phyloP scores from a whole-genome alignment of 495 filamentous ascomycete genomes.

The Tetracladium marchalianum region DNA sequence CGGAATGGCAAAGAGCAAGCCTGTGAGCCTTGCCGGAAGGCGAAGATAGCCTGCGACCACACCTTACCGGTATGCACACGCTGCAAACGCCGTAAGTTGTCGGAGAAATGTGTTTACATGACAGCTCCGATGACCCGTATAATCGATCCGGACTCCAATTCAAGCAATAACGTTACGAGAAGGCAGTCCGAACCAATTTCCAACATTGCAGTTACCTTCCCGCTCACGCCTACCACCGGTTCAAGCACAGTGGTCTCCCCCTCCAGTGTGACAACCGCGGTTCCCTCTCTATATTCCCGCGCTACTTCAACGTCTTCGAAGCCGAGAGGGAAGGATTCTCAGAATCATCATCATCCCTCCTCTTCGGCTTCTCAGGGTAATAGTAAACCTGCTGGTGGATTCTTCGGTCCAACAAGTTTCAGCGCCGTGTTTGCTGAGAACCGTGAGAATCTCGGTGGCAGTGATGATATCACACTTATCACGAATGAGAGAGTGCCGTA shows the following conservation, averaged over 20 bases:
- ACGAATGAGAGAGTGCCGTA: conserved; percentile 10
- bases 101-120: conserved; percentile 16
- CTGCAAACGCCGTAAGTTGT: conserved; percentile 28
- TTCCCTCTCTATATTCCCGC: neutral
- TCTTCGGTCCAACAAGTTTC: conserved; percentile 16
- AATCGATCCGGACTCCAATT: neutral
- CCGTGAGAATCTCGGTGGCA: conserved; percentile 7
- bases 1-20: conserved; percentile 39
- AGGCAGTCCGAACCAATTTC: neutral
- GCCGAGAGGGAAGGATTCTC: neutral
- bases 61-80: conserved; percentile 32
- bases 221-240: conserved; percentile 8
- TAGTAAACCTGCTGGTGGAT: too few relatives aligned
- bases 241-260: neutral
- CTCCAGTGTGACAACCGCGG: too few relatives aligned
- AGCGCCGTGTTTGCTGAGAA: conserved; percentile 20
- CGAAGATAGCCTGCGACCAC: conserved; percentile 42
- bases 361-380: too few relatives aligned
- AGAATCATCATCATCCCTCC: neutral
- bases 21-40: conserved; percentile 43
- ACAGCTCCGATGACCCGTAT: conserved; percentile 16
- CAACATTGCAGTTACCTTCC: neutral
- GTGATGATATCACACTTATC: conserved; percentile 4
- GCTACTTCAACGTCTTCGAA: neutral
- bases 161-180: neutral